A percentile compares a stretch with the other conserved stretches of the same genome.
phyloP scores from a whole-genome alignment of 331 rosid genomes.

The Ulmus americana region DNA sequence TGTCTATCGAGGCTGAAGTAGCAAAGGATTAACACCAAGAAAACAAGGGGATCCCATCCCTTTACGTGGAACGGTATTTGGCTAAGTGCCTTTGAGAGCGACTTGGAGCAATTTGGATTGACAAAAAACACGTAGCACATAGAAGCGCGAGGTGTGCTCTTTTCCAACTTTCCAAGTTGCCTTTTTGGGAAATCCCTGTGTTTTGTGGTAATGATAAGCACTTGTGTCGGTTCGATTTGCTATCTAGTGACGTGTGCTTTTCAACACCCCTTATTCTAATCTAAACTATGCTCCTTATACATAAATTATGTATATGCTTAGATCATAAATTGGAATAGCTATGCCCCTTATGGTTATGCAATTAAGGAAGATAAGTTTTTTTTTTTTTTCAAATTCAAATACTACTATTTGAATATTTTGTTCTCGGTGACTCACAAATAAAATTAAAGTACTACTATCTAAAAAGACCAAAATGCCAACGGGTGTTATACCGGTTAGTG shows the following conservation, averaged over 20 bases:
- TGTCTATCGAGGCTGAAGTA: slow-evolving; percentile 8
- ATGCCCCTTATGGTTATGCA: too few species aligned
- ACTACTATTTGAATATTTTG: too few species aligned
- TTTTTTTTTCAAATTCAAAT: too few species aligned
- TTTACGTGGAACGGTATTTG: slow-evolving; percentile 25
- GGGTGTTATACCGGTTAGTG: too few species aligned
- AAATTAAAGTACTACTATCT: too few species aligned
- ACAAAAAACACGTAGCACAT: neutral
- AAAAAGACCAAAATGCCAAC: too few species aligned
- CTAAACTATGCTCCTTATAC: neutral
- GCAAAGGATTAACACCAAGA: slow-evolving; percentile 16
- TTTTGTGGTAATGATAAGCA: neutral
- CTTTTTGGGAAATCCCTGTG: neutral
- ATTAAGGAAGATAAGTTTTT: too few species aligned
- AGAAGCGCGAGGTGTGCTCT: neutral
- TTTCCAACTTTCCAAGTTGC: neutral
- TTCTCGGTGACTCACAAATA: too few species aligned
- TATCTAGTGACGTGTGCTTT: neutral
- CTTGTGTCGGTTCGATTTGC: neutral
- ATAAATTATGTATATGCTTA: neutral
- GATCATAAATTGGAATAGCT: too few species aligned
- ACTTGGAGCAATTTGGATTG: neutral
- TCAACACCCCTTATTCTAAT: neutral
- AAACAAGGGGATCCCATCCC: slow-evolving; percentile 24
- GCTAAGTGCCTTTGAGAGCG: slow-evolving; percentile 5